phyloP scores from a whole-genome alignment of 352 stramenopile species.

The Pythium pyrilobum region DNA sequence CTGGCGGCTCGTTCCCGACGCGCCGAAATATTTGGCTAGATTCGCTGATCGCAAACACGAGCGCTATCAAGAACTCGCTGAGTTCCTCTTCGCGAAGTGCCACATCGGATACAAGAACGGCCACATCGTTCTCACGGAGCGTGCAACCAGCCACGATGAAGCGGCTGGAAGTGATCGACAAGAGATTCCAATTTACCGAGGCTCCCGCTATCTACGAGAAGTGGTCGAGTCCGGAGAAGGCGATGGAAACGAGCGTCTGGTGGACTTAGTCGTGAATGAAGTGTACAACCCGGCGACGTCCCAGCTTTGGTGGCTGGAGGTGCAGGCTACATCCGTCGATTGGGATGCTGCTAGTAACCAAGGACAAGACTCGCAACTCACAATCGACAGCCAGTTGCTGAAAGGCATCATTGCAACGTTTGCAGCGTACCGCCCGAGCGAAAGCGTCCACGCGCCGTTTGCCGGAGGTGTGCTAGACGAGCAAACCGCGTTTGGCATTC shows the following conservation, averaged over 20 bases:
- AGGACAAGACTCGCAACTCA: constrained; percentile 5
- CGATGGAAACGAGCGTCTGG: constrained; percentile 7
- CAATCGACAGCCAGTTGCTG: constrained; percentile 37
- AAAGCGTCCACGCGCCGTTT: constrained; percentile 18
- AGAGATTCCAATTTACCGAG: constrained; percentile 41
- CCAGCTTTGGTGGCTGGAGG: constrained; percentile 59
- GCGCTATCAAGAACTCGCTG: constrained; percentile 34
- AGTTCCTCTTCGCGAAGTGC: constrained; percentile 36
- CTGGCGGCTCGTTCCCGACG: constrained; percentile 28
- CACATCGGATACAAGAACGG: constrained; percentile 68
- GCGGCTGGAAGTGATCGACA: neutral
- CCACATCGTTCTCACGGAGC: constrained; percentile 51
- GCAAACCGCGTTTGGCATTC: constrained; percentile 37
- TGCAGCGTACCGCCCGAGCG: constrained; percentile 45
- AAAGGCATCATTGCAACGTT: constrained; percentile 32
- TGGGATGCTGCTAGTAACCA: neutral
- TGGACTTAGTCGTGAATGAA: constrained; percentile 50
- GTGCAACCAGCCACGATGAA: neutral
- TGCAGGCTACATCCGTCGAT: constrained; percentile 32
- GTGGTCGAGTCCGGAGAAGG: too few species aligned
- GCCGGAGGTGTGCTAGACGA: constrained; percentile 3
- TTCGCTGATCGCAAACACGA: constrained; percentile 26
- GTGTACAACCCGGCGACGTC: constrained; percentile 41
- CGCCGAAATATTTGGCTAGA: constrained; percentile 31
- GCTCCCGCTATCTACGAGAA: constrained; percentile 30